These are phyloP conservation scores for Erucastrum elatum DNA, from an alignment of 345 rosid genomes.

Conservation along the genomic window DNA sequence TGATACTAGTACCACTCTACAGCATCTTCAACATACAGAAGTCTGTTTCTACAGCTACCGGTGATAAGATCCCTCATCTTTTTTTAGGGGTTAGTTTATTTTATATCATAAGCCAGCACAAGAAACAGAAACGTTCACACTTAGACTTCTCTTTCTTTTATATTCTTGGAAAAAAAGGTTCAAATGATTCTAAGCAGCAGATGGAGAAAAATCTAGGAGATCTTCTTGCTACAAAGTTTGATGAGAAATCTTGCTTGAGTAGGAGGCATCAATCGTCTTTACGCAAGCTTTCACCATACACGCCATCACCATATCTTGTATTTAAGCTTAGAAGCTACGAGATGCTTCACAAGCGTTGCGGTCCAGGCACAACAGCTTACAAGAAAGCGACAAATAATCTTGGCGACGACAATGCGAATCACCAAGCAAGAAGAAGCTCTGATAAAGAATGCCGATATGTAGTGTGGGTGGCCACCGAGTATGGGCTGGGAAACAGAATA, in stretches of 20 bases:
- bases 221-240: conserved; percentile 31
- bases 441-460: conserved; percentile 49
- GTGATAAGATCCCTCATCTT: no score
- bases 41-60: no score
- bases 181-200: background rate
- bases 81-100: no score
- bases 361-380: conserved; percentile 15
- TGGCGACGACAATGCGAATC: background rate
- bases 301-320: conserved; percentile 29
- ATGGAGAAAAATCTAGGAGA: conserved; percentile 22
- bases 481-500: conserved; percentile 63
- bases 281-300: conserved; percentile 41
- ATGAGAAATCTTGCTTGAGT: conserved; percentile 39
- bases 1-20: background rate
- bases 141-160: no score
- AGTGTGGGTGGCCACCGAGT: conserved; percentile 48
- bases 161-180: background rate
- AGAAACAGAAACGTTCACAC: no score
- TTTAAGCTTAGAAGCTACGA: conserved; percentile 34
- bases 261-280: conserved; percentile 28
- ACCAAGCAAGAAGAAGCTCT: background rate
- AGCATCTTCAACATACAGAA: background rate
- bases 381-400: conserved; percentile 27
- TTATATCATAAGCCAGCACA: no score
- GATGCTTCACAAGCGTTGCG: conserved; percentile 42